Conservation (phyloP, 305 asterid species). For the Solanum aculeatissimum region DNA sequence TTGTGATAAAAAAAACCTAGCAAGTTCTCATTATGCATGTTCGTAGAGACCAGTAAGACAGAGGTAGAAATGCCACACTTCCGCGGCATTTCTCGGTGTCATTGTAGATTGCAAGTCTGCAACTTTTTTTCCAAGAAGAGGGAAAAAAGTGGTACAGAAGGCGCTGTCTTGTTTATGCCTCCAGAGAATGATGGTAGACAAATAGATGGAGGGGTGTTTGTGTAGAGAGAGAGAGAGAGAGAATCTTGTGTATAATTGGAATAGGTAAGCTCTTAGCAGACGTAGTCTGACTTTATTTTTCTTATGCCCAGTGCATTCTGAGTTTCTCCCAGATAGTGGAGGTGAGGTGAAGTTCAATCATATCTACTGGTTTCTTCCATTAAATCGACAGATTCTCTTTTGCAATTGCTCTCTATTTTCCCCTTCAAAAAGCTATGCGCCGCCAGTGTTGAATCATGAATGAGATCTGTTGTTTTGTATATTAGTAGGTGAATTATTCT, state of each 20-base stretch:
- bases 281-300: neutral
- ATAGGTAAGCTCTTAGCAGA: neutral
- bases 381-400: neutral
- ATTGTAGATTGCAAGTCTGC: neutral
- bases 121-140: neutral
- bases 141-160: neutral
- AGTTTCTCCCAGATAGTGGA: neutral
- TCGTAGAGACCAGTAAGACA: neutral
- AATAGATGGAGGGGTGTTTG: neutral
- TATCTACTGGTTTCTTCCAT: neutral
- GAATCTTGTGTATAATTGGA: neutral
- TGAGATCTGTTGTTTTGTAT: neutral
- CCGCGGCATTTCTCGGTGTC: neutral
- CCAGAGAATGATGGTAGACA: neutral
- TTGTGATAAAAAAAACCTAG: too few relatives aligned
- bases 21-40: neutral
- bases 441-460: neutral
- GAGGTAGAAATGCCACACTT: neutral
- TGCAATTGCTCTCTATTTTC: neutral
- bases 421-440: neutral
- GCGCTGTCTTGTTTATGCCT: neutral
- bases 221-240: neutral
- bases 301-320: neutral
- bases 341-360: neutral
- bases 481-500: neutral